Conservation (phyloP, 2,329 filamentous ascomycete genomes). For the Blastomyces gilchristii region DNA sequence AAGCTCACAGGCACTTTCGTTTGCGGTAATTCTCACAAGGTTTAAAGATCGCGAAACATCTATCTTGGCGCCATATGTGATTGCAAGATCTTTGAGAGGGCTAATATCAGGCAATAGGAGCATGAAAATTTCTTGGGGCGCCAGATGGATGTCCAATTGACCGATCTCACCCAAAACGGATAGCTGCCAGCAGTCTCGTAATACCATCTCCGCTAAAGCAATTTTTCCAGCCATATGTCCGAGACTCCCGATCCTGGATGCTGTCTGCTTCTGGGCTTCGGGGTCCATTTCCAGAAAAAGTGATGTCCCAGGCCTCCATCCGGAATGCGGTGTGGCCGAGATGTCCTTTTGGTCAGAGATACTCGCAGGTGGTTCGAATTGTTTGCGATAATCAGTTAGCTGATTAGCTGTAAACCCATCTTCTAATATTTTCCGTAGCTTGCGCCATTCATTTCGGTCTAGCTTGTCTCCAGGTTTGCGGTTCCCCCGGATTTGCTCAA, state of each 20-base stretch:
- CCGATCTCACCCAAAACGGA: constrained; percentile 27
- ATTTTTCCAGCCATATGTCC: constrained; percentile 24
- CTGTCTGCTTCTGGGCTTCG: constrained; percentile 11
- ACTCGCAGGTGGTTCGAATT: constrained; percentile 6
- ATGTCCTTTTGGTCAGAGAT: neutral
- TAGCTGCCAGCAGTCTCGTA: constrained; percentile 33
- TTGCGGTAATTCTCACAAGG: constrained; percentile 30
- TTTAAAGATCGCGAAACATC: constrained; percentile 27
- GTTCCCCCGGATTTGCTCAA: constrained; percentile 22
- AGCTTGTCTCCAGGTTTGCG: constrained; percentile 22
- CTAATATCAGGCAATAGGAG: constrained; percentile 26
- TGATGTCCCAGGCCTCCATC: constrained; percentile 28
- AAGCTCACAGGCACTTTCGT: constrained; percentile 24
- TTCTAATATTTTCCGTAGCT: constrained; percentile 22
- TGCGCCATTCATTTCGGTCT: constrained; percentile 21
- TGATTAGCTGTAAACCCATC: constrained; percentile 29
- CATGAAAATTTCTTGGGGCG: constrained; percentile 21
- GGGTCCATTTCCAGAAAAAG: constrained; percentile 20
- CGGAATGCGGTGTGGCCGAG: neutral
- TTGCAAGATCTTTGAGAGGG: constrained; percentile 30
- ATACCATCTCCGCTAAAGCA: constrained; percentile 27
- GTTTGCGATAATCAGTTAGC: constrained; percentile 23
- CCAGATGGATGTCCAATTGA: constrained; percentile 28
- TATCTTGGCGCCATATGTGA: constrained; percentile 27
- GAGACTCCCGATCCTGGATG: constrained; percentile 18